Evolutionary conservation across 73 alveolate species (phyloP).

Genomic region (Loxodes magnus): DNA sequence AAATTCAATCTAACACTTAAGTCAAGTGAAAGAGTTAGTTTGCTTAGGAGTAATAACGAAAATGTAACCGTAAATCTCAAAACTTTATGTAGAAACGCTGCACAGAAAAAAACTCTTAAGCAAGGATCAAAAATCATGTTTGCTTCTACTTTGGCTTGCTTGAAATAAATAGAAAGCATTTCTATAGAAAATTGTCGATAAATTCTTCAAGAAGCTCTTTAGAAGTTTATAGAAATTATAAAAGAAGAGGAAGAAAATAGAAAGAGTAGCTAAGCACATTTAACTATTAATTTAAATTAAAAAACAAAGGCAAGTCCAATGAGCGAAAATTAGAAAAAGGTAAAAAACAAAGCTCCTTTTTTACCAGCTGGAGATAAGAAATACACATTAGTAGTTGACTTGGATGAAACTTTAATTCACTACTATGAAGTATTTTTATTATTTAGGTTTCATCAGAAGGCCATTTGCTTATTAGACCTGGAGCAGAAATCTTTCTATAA

Average conservation of each 20-base stretch:
- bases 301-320: neutral
- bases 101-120: neutral
- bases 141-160: too few species aligned
- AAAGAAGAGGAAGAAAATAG: neutral
- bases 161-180: too few species aligned
- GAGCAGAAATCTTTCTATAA: constrained; percentile 70
- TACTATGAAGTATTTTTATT: constrained; percentile 32
- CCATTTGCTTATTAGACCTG: constrained; percentile 80
- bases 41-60: neutral
- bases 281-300: neutral
- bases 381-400: constrained; percentile 28
- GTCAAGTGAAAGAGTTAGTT: neutral
- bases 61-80: neutral
- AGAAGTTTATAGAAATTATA: neutral
- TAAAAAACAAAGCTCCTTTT: constrained; percentile 30
- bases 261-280: neutral
- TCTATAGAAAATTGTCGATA: neutral
- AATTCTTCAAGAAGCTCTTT: neutral
- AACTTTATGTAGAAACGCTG: neutral
- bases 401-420: constrained; percentile 42
- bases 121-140: too few species aligned
- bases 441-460: constrained; percentile 78
- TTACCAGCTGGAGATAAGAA: constrained; percentile 8
- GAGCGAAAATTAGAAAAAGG: constrained; percentile 1
- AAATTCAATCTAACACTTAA: constrained; percentile 17